Evolutionary conservation across 108 stramenopile species (phyloP), one percentile per base, ranked within the genome.

Genomic region (Pseudonitzschia delicatissima): DNA sequence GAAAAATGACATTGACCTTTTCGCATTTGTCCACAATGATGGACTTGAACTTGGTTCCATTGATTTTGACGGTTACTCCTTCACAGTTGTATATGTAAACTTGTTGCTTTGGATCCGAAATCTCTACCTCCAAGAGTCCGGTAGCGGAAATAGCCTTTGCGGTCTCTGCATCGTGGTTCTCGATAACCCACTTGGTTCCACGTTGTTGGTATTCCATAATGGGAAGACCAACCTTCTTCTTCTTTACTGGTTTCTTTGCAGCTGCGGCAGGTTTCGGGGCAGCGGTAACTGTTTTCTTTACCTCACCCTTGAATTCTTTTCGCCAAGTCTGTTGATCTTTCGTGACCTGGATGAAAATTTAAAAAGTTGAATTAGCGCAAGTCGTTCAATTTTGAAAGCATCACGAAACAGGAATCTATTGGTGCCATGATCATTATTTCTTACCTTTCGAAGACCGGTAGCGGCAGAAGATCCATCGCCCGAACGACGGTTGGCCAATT

Each of bases 251-350:
- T 59, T 80, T 74, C 31, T 27, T 5, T 32, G 75, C n/a, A 18
- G 66, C 62, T 23, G 79, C 62, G 4, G 74, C 29, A 4, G 40
- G 15, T 31, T 67, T 21, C 21, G 69, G 28, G 8, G 58, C 26
- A 25, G 48, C 64, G 9, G 37, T 32, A 20, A 72, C 47, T 9
- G 66, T 61, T 1, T 77, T 36, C 1, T 45, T 75, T n/a, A 62
- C 68, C 1, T 55, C 87, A 40, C 68, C 84, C 72, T 91, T 84
- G 87, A 82, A 98, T 68, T 96, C 97, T 77, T 92, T 86, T 31
- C 95, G 75, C 95, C 95, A 98, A 17, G 97, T 98, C 77, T 98
- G 95, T 79, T 89, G 87, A 62, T 98, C 97, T 71, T 84, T 88
- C 25, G 88, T 82, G 28, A 82, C 77, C 81, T 77, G 36, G 9